A percentile compares a stretch with the other conserved stretches of the same genome.
Evolutionary conservation across 108 stramenopile species (phyloP).

Genomic region (Aurantiochytrium sp.): DNA sequence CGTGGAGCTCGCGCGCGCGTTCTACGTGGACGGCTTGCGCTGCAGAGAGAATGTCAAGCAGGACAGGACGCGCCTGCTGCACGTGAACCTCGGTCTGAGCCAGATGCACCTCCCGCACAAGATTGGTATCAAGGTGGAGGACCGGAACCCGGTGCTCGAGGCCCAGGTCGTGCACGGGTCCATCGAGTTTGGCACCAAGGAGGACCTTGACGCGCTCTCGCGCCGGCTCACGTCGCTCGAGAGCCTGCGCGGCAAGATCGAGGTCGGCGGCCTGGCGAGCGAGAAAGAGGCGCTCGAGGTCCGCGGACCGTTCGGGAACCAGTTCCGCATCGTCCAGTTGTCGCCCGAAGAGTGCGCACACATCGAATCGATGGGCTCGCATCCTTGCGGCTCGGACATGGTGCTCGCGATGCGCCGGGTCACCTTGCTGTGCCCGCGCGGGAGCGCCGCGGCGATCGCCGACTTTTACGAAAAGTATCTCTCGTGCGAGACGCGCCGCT

Average conservation of each 20-base stretch:
- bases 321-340: not conserved
- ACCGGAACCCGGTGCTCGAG: not conserved
- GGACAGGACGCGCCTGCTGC: not conserved
- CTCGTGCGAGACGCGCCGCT: not conserved
- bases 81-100: not conserved
- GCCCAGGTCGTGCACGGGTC: not conserved
- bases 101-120: not conserved
- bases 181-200: not conserved
- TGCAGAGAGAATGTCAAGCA: not conserved
- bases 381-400: slow-evolving; percentile 10
- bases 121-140: not conserved
- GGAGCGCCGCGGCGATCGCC: not conserved
- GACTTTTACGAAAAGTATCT: not conserved
- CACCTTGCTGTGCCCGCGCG: not conserved
- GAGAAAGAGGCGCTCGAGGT: not conserved
- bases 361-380: not conserved
- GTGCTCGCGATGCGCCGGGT: not conserved
- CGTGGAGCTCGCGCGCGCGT: not conserved
- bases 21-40: not conserved
- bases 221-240: not conserved
- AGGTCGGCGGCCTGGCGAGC: not conserved
- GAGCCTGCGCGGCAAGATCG: not conserved
- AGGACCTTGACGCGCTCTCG: not conserved
- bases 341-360: not conserved
- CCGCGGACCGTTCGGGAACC: not conserved